Evolutionary conservation across 495 filamentous ascomycete genomes (phyloP).

Genomic region (Aspergillus campestris): DNA sequence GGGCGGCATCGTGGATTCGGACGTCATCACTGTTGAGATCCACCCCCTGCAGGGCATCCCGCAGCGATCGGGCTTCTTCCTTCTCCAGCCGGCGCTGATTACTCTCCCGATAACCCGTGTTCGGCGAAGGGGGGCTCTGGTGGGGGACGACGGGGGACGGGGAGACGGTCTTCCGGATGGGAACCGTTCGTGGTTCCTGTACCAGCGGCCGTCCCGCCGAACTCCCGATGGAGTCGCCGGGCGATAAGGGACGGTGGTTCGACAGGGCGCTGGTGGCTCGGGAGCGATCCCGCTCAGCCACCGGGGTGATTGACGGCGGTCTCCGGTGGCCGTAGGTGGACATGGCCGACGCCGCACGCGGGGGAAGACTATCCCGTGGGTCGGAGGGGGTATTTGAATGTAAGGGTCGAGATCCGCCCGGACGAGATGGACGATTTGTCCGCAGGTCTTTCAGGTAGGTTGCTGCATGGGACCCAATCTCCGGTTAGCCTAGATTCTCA

Average conservation of each 20-base stretch:
- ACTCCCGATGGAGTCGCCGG: conserved; percentile 20
- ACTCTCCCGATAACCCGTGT: conserved; percentile 66
- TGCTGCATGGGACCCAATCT: conserved; percentile 30
- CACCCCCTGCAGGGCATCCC: conserved; percentile 75
- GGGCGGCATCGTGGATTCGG: conserved; percentile 63
- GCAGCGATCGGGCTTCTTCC: conserved; percentile 69
- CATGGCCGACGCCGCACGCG: conserved; percentile 41
- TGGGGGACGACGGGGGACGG: conserved; percentile 30
- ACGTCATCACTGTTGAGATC: conserved; percentile 57
- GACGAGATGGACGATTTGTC: conserved; percentile 65
- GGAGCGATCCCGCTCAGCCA: conserved; percentile 18
- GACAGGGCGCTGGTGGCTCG: conserved; percentile 44
- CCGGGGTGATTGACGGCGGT: conserved; percentile 7
- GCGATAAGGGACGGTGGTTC: conserved; percentile 37
- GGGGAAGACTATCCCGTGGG: conserved; percentile 30
- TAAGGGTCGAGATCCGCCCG: conserved; percentile 71
- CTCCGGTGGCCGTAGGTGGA: conserved; percentile 21
- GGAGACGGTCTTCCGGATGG: conserved; percentile 33
- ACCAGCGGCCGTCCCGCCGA: conserved; percentile 36
- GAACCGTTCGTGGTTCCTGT: conserved; percentile 32
- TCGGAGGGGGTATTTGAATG: conserved; percentile 36
- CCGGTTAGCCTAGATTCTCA: no score
- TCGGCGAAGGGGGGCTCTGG: conserved; percentile 31
- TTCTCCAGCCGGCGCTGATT: conserved; percentile 79
- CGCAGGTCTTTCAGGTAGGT: conserved; percentile 74